Base-by-base conservation (phyloP, 495 filamentous ascomycete species). In the Hypoxylon trugodes region DNA sequence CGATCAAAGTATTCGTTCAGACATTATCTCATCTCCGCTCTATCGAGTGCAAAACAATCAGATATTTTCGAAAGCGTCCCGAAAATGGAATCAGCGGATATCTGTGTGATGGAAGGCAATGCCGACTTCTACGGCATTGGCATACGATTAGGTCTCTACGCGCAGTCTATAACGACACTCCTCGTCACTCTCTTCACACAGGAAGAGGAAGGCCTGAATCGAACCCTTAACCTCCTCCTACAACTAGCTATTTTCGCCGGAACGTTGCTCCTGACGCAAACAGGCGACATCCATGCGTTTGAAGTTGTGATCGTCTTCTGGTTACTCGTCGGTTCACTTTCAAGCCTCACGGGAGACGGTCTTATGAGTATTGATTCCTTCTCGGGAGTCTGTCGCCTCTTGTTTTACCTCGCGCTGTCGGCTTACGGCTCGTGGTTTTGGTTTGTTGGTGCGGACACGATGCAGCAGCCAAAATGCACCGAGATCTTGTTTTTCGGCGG, bases 401-500 rank as follows among this genome's bases (percentile, higher is more conserved):
- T 51, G 5, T 57, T 67, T 5, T 67, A 67, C 52, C 22, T 33
- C n/a, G 64, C 64, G 21, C 37, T 67, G 6, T 57, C 64, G 26
- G 35, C 64, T 6, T 67, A 67, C 12, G 52, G 58, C 18, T 67
- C 58, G 38, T 67, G 64, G 64, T 67, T 67, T 52, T 67, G 59
- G 58, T 67, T 62, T 32, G 16, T 12, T 12, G 64, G 64, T 6
- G 6, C 42, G 4, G 52, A 62, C 5, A 37, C 21, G 6, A 60
- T 67, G 64, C 42, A 13, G 28, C 25, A 15, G 10, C 41, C 41
- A 10, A 16, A 9, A 2, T 62, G 58, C 25, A 21, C 24, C 0
- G 38, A 60, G 24, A 40, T 62, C 32, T 58, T 40, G 4, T 62
- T 67, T 30, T 62, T 67, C 24, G 51, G 64, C 7, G 26, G 32